Base-by-base conservation (phyloP, 352 stramenopile genomes). In the Phytophthora pistaciae region DNA sequence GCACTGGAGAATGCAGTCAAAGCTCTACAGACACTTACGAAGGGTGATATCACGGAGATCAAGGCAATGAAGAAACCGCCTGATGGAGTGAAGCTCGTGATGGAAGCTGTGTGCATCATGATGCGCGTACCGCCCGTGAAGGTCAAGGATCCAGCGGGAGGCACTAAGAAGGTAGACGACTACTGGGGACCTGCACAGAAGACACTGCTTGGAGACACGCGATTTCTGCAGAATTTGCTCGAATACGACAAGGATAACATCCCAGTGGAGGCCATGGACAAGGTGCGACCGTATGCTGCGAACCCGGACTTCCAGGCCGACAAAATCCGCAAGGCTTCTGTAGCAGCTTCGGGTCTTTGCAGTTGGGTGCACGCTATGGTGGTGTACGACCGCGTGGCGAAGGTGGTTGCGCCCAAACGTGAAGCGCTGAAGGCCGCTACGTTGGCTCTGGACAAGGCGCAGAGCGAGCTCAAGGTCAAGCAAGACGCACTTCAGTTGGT, bases 241-340 rank as follows among this genome's bases (percentile, higher is more conserved):
- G 94, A 98, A 57, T 99, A 98, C 70, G 95, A 99, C 76, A 98
- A 98, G 70, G 96, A 99, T 74, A 98, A 98, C 69, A 98, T 99
- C 60, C 66, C 74, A 3, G 74, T 77, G 6, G 87, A 96, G n/a
- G 93, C 96, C 3, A 96, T 99, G 66, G 85, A 96, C 5, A 98
- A 98, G 74, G 88, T 99, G 20, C 68, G 73, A 3, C 85, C 82
- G 29, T 98, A 95, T 60, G 64, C 88, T 1, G 79, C 80, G 33
- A 97, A 98, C 52, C 84, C 91, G 0, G 91, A 99, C 59, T 99
- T 99, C 65, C 84, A 90, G 27, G 91, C 96, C 8, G 95, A 98
- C 0, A 97, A 98, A 56, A 98, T 99, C 56, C 94, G 94, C 18
- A 99, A 98, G 68, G 93, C 94, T 0, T 98, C 92, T 1, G 85